Evolutionary conservation across 2,329 filamentous ascomycete species (phyloP), one percentile per base, ranked within the genome.

Genomic region (Trichoderma gracile): DNA sequence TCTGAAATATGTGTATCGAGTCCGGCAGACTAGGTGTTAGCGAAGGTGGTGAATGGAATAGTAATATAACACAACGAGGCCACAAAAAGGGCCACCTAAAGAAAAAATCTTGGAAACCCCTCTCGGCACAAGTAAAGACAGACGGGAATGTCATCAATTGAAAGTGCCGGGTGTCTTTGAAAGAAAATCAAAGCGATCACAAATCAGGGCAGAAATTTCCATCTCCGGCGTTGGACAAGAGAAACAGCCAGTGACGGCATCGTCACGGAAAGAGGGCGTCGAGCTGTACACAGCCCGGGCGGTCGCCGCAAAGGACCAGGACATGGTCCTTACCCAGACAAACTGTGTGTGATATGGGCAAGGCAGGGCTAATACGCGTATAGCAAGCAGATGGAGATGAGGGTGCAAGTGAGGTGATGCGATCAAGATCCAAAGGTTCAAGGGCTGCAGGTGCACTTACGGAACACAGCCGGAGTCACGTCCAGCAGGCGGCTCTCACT

Each of bases 401-500:
- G 30, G 12, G 33, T n/a, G n/a, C n/a, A n/a, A n/a, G n/a, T 38
- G 33, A 14, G 10, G 10, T 14, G 33, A 38, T 38, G 33, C 33
- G 33, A 38, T 38, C 33, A 14, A 14, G 33, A 38, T 38, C 33
- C 33, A 38, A 38, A 38, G 3, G 33, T 14, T 14, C 33, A 38
- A 14, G 33, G 33, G n/a, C n/a, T n/a, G n/a, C n/a, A 9, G 33
- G 33, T 63, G 50, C 63, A 73, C 82, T 76, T 77, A 84, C 82
- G 82, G 72, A 84, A 85, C 59, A 81, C 82, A 66, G 49, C 49
- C 27, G 60, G 53, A 21, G 60, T 56, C 21, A 45, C 52, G n/a
- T 63, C 60, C 12, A n/a, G 50, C 43, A 23, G 40, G n/a, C 50
- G 59, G 40, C 23, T 62, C 27, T 46, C 40, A 42, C 49, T 61